Evolutionary conservation across 2,329 filamentous ascomycete genomes (phyloP), one percentile per base, ranked within the genome.

Genomic region (Penicillium polonicum): DNA sequence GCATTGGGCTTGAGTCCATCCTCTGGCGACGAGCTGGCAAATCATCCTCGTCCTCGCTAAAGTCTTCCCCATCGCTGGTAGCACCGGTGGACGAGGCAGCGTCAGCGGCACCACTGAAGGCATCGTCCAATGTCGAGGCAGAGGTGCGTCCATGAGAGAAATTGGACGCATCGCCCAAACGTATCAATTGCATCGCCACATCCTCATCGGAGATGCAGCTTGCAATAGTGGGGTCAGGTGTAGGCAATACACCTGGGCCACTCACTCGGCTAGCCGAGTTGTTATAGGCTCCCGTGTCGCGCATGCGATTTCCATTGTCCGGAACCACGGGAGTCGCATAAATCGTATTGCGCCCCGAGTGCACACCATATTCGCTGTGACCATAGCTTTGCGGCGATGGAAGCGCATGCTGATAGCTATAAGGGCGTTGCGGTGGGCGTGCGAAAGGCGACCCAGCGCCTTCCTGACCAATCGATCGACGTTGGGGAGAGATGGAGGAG

Each of bases 121-220:
- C 92, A 75, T 97, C 93, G 69, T 97, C 93, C 56, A 94, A 80
- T 6, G 93, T 97, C 0, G 93, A 97, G 7, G 92, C 91, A 9
- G 93, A 97, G 3, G 91, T 96, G 65, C 93, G 89, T 54, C 92
- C 92, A 69, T 96, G 91, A 2, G 92, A 96, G 70, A 95, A 89
- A 72, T 96, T 96, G 56, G 92, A 94, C 67, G 92, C 91, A 72
- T 97, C 92, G 45, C 94, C 92, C 54, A 99, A 84, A 66, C 93
- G 89, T 88, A 99, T 97, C 69, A 99, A 82, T 78, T 97, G 94
- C 72, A 97, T 88, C 57, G 94, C 94, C 61, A 97, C 94, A 76
- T 99, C 94, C 76, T 99, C 94, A 72, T 99, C 94, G 15, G 93
- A 97, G 75, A 99, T 93, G 74, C 91, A 95, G 77, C 93, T 97